Evolutionary conservation across 73 alveolate genomes (phyloP).

Genomic region (Paramecium biaurelia): DNA sequence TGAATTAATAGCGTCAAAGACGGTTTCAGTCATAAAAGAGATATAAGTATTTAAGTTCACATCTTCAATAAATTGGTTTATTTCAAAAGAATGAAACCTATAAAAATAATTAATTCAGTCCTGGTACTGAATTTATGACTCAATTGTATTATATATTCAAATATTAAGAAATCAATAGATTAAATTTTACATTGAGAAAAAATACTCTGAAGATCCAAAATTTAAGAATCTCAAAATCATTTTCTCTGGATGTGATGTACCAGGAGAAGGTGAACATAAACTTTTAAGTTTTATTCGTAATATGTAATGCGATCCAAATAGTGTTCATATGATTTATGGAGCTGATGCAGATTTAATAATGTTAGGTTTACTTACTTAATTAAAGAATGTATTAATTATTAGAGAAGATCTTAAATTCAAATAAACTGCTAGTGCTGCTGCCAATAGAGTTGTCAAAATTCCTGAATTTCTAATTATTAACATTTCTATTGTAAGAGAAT

Average conservation of each 20-base stretch:
- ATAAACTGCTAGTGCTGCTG: slow-evolving; percentile 40
- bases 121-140: slow-evolving; percentile 99
- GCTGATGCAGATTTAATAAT: slow-evolving; percentile 99
- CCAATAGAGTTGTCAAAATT: slow-evolving; percentile 70
- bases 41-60: slow-evolving; percentile 64
- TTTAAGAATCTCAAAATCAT: slow-evolving; percentile 83
- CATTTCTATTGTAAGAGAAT: slow-evolving; percentile 87
- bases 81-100: slow-evolving; percentile 69
- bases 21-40: slow-evolving; percentile 88
- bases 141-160: slow-evolving; percentile 62
- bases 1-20: slow-evolving; percentile 96
- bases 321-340: slow-evolving; percentile 96
- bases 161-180: slow-evolving; percentile 65
- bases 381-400: slow-evolving; percentile 85
- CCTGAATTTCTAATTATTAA: slow-evolving; percentile 78
- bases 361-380: slow-evolving; percentile 92
- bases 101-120: slow-evolving; percentile 92
- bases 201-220: slow-evolving; percentile 78
- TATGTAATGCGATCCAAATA: slow-evolving; percentile 66
- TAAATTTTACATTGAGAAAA: slow-evolving; percentile 83
- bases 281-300: slow-evolving; percentile 84
- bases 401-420: slow-evolving; percentile 72
- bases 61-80: slow-evolving; percentile 70
- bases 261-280: slow-evolving; percentile 99
- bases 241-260: slow-evolving; percentile 92